Percentiles rank a stretch among this genome's conserved stretches.
Conservation (phyloP, 2,329 filamentous ascomycete genomes). For the Bipolaris gigantea region DNA sequence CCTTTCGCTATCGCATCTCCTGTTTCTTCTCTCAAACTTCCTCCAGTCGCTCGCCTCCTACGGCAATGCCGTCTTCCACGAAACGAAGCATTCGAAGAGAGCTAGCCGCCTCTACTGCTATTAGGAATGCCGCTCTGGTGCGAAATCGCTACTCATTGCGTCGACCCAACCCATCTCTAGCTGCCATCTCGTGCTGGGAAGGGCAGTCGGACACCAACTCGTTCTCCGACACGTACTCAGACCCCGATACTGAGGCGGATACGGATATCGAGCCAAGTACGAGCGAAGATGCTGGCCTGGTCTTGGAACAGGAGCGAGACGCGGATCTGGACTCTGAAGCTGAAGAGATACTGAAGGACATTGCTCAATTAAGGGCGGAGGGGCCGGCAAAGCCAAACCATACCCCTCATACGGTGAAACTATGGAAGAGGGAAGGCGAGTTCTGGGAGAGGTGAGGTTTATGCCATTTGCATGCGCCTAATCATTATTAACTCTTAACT, state of each 20-base stretch:
- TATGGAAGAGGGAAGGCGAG: conserved; percentile 22
- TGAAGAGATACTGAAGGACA: conserved; percentile 21
- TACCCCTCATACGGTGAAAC: conserved; percentile 12
- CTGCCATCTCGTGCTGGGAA: neutral
- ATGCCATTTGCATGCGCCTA: neutral
- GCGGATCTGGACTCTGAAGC: conserved; percentile 20
- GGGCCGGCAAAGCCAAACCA: conserved; percentile 22
- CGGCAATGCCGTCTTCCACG: conserved; percentile 2
- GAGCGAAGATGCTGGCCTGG: conserved; percentile 2
- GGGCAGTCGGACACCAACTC: conserved; percentile 7
- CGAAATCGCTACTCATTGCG: conserved; percentile 6
- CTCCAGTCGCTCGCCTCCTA: neutral
- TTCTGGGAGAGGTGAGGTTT: conserved; percentile 17
- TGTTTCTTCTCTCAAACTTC: conserved; percentile 1
- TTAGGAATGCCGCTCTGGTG: neutral
- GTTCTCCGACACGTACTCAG: conserved; percentile 12
- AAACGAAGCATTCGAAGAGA: conserved; percentile 3
- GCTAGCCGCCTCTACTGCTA: neutral
- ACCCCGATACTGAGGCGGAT: conserved; percentile 13
- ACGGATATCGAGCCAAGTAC: conserved; percentile 6
- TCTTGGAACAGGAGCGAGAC: neutral
- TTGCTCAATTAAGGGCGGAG: conserved; percentile 16
- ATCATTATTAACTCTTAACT: neutral
- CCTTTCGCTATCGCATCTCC: conserved; percentile 1
- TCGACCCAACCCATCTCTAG: conserved; percentile 2